These are phyloP conservation scores for Agastache rugosa DNA, from an alignment of 257 asterid genomes.

Conservation along the genomic window DNA sequence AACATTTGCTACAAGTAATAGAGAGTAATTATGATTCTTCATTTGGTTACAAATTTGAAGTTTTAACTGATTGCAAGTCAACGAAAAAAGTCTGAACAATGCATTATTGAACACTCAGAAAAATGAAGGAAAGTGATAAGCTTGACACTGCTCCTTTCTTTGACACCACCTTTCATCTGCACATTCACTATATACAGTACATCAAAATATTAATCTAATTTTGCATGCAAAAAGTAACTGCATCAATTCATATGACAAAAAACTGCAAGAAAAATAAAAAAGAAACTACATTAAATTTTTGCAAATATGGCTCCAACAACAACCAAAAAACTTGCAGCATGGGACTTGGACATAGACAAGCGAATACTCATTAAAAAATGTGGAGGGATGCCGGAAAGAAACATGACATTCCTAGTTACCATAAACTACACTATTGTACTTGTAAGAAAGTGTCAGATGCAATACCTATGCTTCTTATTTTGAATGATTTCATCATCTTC, in stretches of 20 bases:
- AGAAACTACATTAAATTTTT: background rate
- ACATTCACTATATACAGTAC: constrained; percentile 24
- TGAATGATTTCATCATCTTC: background rate
- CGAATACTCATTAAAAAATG: background rate
- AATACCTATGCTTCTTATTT: background rate
- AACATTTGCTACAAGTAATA: background rate
- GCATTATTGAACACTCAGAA: constrained; percentile 39
- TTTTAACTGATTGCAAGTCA: constrained; percentile 20
- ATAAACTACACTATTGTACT: background rate
- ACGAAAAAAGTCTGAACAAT: constrained; percentile 41
- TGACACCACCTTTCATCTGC: constrained; percentile 44
- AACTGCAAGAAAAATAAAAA: background rate
- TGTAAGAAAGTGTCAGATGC: background rate
- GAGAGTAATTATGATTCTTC: constrained; percentile 10
- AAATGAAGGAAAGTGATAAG: constrained; percentile 29
- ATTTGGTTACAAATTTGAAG: constrained; percentile 33
- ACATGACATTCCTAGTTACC: background rate
- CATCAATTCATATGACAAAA: background rate
- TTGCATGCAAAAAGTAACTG: constrained; percentile 3
- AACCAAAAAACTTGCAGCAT: background rate
- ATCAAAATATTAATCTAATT: constrained; percentile 24
- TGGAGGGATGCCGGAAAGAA: background rate
- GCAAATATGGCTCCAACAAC: background rate
- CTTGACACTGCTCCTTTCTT: constrained; percentile 37
- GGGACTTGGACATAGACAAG: background rate